A percentile compares a stretch with the other conserved stretches of the same genome.
These are phyloP conservation scores for Fusarium pseudonygamai DNA, from an alignment of 2,329 filamentous ascomycete genomes.

Conservation along the genomic window DNA sequence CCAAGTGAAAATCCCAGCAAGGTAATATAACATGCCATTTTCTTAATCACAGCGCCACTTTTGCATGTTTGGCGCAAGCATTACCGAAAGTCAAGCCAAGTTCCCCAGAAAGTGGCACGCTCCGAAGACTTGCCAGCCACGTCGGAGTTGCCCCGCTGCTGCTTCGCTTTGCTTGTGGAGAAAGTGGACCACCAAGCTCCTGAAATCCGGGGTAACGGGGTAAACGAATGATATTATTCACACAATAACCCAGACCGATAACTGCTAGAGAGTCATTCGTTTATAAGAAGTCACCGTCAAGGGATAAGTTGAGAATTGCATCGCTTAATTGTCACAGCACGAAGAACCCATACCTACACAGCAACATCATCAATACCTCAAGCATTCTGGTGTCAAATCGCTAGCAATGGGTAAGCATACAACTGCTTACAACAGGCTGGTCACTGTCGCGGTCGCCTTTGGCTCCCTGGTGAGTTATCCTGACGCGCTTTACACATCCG, in stretches of 20 bases:
- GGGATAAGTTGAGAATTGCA: too few relatives aligned
- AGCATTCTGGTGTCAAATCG: background rate
- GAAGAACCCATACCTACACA: background rate
- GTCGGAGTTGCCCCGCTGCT: background rate
- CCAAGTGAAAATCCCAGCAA: rapidly evolving
- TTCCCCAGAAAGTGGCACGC: background rate
- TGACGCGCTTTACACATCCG: rapidly evolving
- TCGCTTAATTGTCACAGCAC: background rate
- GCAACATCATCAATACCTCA: background rate
- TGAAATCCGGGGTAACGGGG: background rate
- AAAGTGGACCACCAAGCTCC: background rate
- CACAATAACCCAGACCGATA: background rate
- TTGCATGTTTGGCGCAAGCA: background rate
- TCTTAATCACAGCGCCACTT: rapidly evolving
- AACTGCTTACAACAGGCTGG: constrained; percentile 46
- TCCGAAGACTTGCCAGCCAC: background rate
- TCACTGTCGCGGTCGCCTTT: constrained; percentile 47
- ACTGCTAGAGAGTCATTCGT: background rate
- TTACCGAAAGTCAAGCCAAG: rapidly evolving
- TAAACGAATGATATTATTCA: background rate
- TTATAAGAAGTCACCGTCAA: background rate
- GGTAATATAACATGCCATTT: rapidly evolving
- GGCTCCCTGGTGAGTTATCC: constrained; percentile 40
- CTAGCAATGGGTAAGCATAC: constrained; percentile 25
- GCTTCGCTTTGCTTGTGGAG: background rate